Evolutionary conservation across 1,284 basidiomycete species (phyloP), one percentile per base, ranked within the genome.

Genomic region (Puccinia novopanici): DNA sequence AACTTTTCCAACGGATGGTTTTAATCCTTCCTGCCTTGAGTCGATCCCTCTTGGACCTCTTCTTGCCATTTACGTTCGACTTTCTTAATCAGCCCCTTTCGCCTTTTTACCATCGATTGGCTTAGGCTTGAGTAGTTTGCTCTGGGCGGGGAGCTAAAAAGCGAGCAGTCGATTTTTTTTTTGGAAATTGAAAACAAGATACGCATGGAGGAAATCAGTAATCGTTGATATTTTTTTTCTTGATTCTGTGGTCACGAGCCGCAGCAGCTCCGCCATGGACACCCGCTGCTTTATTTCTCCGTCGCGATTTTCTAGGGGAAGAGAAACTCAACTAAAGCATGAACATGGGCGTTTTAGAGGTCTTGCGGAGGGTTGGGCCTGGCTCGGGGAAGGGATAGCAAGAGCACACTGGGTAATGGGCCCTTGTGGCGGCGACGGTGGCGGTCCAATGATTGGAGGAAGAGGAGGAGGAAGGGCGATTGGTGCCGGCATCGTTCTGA

Each of bases 381-480:
- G 77, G 77, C 24, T 80, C 77, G 12, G 77, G 77, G 55, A 80
- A 80, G 8, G 77, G 77, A 27, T 73, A 73, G 15, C 70, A 68
- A 63, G 73, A 80, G 34, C 72, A 30, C 19, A 80, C 67, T 8
- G 77, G 70, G 52, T 73, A 73, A 12, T 57, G 73, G 9, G 57
- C 73, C 50, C 63, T 75, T 12, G 73, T 75, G n/a, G 73, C 73
- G 9, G 73, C 73, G 8, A 75, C 73, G 71, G 54, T 42, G 13
- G 50, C 22, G 9, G 71, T n/a, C 71, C 71, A 73, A 34, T 55
- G 22, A 22, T 59, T 42, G 10, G 71, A 37, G 52, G 71, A 57
- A n/a, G n/a, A n/a, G 52, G 52, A 4, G 13, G 54, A 12, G 12
- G 63, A 67, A 42, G 10, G 45, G 42, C 63, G 63, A 67, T 67